Conservation (phyloP, 1,139 yeast species). For the Debaryomyces subglobosus region DNA sequence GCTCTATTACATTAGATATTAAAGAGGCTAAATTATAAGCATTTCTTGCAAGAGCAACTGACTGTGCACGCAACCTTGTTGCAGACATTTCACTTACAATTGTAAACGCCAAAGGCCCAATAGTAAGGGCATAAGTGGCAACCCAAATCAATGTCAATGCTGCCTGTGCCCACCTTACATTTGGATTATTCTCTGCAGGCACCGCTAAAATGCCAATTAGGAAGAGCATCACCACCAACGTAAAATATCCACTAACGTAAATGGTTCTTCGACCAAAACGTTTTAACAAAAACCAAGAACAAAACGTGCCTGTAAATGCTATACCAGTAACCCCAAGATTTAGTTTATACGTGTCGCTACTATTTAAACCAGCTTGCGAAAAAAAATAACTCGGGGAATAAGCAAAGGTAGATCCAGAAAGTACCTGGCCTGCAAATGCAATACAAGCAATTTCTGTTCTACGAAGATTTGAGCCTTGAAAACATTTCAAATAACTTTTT, state of each 20-base stretch:
- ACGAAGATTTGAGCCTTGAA: slow-evolving; percentile 52
- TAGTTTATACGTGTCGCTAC: slow-evolving; percentile 46
- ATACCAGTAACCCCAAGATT: slow-evolving; percentile 49
- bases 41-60: slow-evolving; percentile 54
- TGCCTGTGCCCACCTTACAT: slow-evolving; percentile 50
- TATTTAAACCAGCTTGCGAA: slow-evolving; percentile 51
- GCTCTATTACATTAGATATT: slow-evolving; percentile 32
- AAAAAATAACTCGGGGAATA: slow-evolving; percentile 60
- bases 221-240: slow-evolving; percentile 41
- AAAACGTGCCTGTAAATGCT: slow-evolving; percentile 53
- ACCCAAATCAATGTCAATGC: slow-evolving; percentile 49
- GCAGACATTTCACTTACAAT: slow-evolving; percentile 62
- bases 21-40: slow-evolving; percentile 47
- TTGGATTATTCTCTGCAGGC: slow-evolving; percentile 16
- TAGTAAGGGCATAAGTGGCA: slow-evolving; percentile 53
- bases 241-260: slow-evolving; percentile 45
- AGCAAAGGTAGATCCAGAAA: slow-evolving; percentile 56
- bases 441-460: slow-evolving; percentile 57
- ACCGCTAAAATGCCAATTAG: slow-evolving; percentile 42
- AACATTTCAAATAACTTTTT: slow-evolving; percentile 49
- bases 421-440: slow-evolving; percentile 52
- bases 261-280: slow-evolving; percentile 53
- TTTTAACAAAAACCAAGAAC: slow-evolving; percentile 53
- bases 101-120: slow-evolving; percentile 63
- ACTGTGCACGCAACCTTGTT: slow-evolving; percentile 55